Evolutionary conservation across 768 basidiomycete genomes (phyloP), one percentile per base, ranked within the genome.

Genomic region (Serendipita sp.): DNA sequence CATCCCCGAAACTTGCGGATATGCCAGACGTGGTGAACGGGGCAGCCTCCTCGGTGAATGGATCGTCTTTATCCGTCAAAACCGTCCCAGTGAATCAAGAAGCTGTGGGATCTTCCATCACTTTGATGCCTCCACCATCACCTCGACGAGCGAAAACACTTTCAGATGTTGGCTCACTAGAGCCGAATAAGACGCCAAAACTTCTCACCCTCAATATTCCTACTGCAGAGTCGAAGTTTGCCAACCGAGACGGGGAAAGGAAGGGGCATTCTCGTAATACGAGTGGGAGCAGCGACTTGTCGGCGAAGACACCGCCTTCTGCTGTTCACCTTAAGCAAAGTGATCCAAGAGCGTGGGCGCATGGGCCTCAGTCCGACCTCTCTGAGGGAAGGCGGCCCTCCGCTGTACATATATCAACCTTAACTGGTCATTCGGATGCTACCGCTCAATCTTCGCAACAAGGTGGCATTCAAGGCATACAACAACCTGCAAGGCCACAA

Each of bases 71-170:
- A 28, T 20, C 43, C 5, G 41, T 30, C 22, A 20, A 42, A 26
- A 5, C 30, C 14, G 30, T 38, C 45, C 33, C 45, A 42, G 14
- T 3, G 13, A 30, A 42, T n/a, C 34, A 24, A 48, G 28, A 63
- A 13, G 20, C 56, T 26, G 38, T 16, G 14, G 41, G 24, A n/a
- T 16, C 34, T 22, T 26, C 63, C 61, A 11, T 41, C 24, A 33
- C 13, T 60, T 22, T 24, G 17, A 62, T 16, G 30, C 62, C 63
- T 13, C 48, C 50, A 45, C 64, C 65, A 5, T 66, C 66, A 3
- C 62, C 66, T 3, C 64, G 51, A 13, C 50, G 62, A 26, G 63
- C 62, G 16, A 66, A 62, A 13, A 48, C 65, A 43, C 42, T 65
- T 28, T 41, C 65, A 17, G 65, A 38, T 58, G 3, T 56, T 42